Percentiles rank a stretch among this genome's conserved stretches.
These are phyloP conservation scores for Conticribra guillardii DNA, from an alignment of 108 stramenopile genomes.

Conservation along the genomic window DNA sequence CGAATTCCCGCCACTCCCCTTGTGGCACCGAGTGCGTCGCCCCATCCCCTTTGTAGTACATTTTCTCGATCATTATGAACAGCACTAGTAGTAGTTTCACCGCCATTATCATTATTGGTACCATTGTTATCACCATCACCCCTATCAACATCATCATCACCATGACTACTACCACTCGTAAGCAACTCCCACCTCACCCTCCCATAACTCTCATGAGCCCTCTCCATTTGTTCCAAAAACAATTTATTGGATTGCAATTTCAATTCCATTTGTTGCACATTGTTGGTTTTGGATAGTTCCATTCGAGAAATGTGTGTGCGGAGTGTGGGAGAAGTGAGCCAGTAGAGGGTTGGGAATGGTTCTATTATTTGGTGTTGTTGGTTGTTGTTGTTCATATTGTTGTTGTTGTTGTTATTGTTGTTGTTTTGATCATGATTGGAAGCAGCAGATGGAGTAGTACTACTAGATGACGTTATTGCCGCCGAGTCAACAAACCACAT, in stretches of 20 bases:
- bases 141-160: too few species aligned
- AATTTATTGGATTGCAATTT: slow-evolving; percentile 35
- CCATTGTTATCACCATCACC: too few species aligned
- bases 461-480: neutral
- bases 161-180: too few species aligned
- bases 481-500: neutral
- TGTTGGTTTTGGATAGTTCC: slow-evolving; percentile 54
- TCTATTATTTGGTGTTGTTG: slow-evolving; percentile 56
- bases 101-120: too few species aligned
- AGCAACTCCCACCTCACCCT: slow-evolving; percentile 56
- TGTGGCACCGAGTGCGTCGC: slow-evolving; percentile 43
- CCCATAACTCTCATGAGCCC: slow-evolving; percentile 78
- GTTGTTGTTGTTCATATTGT: slow-evolving; percentile 5
- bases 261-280: slow-evolving; percentile 48
- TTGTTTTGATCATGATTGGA: neutral
- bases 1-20: slow-evolving; percentile 86
- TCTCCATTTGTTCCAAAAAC: slow-evolving; percentile 62
- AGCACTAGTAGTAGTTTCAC: too few species aligned
- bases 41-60: slow-evolving; percentile 49
- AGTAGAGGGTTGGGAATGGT: slow-evolving; percentile 87
- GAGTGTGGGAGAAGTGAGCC: slow-evolving; percentile 77
- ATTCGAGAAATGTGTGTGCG: slow-evolving; percentile 63
- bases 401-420: neutral
- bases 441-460: neutral
- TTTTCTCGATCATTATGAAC: slow-evolving; percentile 55